Evolutionary conservation across 2,329 filamentous ascomycete genomes (phyloP).

Genomic region (Fusarium nodosum): DNA sequence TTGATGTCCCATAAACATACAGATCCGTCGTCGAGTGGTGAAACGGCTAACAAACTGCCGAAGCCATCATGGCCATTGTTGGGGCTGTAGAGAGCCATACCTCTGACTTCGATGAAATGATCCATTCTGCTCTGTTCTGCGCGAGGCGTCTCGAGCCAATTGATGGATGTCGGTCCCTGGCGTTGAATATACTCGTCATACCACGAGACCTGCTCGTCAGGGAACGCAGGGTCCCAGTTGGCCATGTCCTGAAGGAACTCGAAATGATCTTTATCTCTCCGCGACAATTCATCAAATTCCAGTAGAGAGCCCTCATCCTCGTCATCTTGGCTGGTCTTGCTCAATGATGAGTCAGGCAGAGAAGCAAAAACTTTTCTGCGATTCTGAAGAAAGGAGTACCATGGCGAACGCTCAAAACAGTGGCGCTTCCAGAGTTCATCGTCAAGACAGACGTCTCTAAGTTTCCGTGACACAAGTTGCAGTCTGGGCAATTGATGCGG

Average conservation of each 20-base stretch:
- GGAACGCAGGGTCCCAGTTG: constrained; percentile 87
- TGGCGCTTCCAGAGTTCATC: constrained; percentile 80
- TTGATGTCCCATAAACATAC: constrained; percentile 88
- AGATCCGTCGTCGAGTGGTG: constrained; percentile 87
- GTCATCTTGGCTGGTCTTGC: constrained; percentile 19
- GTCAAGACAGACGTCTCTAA: constrained; percentile 78
- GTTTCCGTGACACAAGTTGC: constrained; percentile 76
- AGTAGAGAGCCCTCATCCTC: constrained; percentile 31
- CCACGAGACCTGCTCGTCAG: constrained; percentile 80
- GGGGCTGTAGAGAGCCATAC: constrained; percentile 75
- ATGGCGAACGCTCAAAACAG: constrained; percentile 79
- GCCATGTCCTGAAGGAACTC: constrained; percentile 68
- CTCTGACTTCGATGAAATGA: constrained; percentile 75
- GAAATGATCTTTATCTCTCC: constrained; percentile 34
- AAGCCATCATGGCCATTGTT: constrained; percentile 63
- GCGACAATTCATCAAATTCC: constrained; percentile 45
- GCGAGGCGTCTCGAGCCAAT: constrained; percentile 79
- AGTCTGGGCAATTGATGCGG: constrained; percentile 68
- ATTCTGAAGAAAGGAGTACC: constrained; percentile 71
- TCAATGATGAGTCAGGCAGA: constrained; percentile 40
- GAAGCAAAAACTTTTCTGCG: constrained; percentile 52
- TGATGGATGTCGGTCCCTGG: constrained; percentile 78
- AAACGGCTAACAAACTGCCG: constrained; percentile 71
- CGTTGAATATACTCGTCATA: constrained; percentile 91
- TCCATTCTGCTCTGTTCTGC: constrained; percentile 58